Base-by-base conservation (phyloP, 2,329 filamentous ascomycete species). In the Aspergillus amoenus region DNA sequence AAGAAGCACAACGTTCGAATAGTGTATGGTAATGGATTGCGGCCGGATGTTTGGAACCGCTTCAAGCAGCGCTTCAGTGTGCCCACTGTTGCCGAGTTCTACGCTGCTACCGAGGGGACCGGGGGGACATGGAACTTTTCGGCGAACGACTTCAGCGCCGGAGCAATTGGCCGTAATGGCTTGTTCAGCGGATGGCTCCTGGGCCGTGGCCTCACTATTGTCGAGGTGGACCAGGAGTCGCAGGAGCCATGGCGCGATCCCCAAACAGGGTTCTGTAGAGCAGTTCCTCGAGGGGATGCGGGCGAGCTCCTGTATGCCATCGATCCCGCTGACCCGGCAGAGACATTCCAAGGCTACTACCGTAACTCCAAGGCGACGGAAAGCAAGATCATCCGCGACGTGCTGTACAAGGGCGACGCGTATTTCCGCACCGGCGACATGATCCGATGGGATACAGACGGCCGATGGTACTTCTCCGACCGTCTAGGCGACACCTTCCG, bases 381-480 rank as follows among this genome's bases (percentile, higher is more conserved):
- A 40, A 81, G 84, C 62, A 96, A 96, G 75, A 82, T 96, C 46
- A 72, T 94, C 59, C 83, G 88, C 4, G 79, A 88, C 64, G 89
- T 94, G 2, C 84, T 94, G 61, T 78, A 75, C 57, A 88, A 88
- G 67, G 91, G 89, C 13, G 92, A 96, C 67, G 87, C 85, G 0
- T 96, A 86, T 80, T 95, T 92, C 79, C 85, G 91, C 22, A 88
- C 90, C 0, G 92, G 92, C n/a, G 92, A 96, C 67, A 81, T 94
- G 17, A 76, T 94, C 32, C 81, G 86, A n/a, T 84, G 82, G 76
- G 88, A 92, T 62, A 57, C 61, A 1, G 86, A 94, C 56, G 90
- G 91, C 5, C 80, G 87, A 3, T 83, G 87, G 70, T 94, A 82
- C 78, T 96, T 96, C 76, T 85, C 87, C 56, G 92, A 96, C 61